Conservation (phyloP, 208 protist species). For the Cochliopodium minus region DNA sequence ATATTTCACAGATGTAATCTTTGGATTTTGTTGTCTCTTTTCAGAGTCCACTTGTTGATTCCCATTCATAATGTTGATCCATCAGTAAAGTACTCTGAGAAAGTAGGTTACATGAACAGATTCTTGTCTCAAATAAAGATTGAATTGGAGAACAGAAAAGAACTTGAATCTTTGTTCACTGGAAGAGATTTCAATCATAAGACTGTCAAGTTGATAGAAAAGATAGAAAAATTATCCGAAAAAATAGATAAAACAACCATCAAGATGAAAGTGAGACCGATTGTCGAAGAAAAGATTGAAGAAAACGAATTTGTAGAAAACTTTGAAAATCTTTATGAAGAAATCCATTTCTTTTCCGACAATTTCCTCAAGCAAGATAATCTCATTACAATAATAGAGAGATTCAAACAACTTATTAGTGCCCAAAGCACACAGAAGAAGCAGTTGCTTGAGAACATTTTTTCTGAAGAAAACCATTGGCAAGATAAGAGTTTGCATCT, state of each 20-base stretch:
- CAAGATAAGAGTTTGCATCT: background rate
- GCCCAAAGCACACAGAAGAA: background rate
- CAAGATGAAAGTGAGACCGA: background rate
- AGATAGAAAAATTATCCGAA: background rate
- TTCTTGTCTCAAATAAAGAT: background rate
- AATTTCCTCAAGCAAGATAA: background rate
- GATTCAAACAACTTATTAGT: background rate
- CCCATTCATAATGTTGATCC: conserved; percentile 7
- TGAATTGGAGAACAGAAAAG: background rate
- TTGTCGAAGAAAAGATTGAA: background rate
- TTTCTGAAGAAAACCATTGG: background rate
- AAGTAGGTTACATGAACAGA: background rate
- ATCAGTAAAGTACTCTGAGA: background rate
- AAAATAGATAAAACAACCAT: background rate
- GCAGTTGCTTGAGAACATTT: background rate
- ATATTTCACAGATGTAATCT: background rate
- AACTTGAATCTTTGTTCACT: background rate
- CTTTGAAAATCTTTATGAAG: background rate
- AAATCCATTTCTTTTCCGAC: background rate
- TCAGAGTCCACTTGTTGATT: background rate
- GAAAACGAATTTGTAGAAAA: background rate
- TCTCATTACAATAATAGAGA: background rate
- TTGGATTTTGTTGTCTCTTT: background rate
- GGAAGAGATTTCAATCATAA: background rate
- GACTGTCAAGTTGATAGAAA: background rate